Base-by-base conservation (phyloP, 768 basidiomycete species). In the Tricholoma flavovirens region DNA sequence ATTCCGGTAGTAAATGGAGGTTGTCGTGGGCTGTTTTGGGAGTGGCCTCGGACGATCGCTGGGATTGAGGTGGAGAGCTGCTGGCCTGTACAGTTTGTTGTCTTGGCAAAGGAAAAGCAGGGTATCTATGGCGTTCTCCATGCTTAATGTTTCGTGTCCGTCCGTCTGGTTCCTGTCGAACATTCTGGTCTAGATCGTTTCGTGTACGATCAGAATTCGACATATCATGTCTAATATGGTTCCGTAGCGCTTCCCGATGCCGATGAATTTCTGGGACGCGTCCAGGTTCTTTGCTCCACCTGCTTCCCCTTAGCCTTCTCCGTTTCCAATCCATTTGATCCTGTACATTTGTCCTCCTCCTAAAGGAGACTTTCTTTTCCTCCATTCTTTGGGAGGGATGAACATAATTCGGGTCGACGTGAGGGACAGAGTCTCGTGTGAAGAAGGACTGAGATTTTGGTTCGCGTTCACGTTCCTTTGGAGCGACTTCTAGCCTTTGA, bases 1-100 rank as follows among this genome's bases (percentile, higher is more conserved):
- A 59, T 46, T 64, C 63, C 10, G 61, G 45, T 14, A 51, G 35
- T 29, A 52, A 4, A 26, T 54, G 24, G 43, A 33, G 24, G 3
- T 35, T 5, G 15, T 30, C 29, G 8, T 17, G 29, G 5, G 26
- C 7, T n/a, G 32, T 56, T 22, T 56, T 33, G 10, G 36, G 21
- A 22, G n/a, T 42, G 17, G 29, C 14, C n/a, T 57, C 45, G n/a
- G 14, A 15, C 14, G n/a, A 14, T 6, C 8, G 42, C 10, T 43
- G 21, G 12, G 56, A 52, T 17, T 26, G 30, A 11, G 24, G 29
- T 3, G 30, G n/a, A 15, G 42, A n/a, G 17, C 19, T 50, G 12
- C 4, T 26, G 45, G 45, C 10, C 9, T 4, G 36, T n/a, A 5
- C 14, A 4, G 19, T n/a, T 42, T 21, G 40, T 21, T 42, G 19